These are phyloP conservation scores for Penicillium canescens DNA, from an alignment of 495 filamentous ascomycete species.

Conservation along the genomic window DNA sequence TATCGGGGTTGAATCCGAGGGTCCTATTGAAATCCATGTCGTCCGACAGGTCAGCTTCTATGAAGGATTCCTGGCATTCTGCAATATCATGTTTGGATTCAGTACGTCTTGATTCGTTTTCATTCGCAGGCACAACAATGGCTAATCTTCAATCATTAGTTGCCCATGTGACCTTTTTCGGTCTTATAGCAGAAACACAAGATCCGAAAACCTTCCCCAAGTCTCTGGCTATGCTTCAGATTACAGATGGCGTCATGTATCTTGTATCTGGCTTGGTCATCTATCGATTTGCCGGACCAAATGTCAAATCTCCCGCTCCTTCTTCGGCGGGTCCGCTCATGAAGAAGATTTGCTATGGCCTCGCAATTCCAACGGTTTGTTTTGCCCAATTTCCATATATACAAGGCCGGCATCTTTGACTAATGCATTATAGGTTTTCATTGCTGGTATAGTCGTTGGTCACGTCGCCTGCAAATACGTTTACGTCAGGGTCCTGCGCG, in stretches of 20 bases:
- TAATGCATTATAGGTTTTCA: slow-evolving; percentile 40
- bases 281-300: slow-evolving; percentile 67
- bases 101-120: slow-evolving; percentile 7
- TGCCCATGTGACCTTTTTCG: slow-evolving; percentile 68
- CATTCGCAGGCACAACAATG: neutral
- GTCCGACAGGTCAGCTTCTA: slow-evolving; percentile 13
- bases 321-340: slow-evolving; percentile 59
- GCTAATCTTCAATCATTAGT: slow-evolving; percentile 16
- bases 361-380: slow-evolving; percentile 65
- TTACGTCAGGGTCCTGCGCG: slow-evolving; percentile 57
- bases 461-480: slow-evolving; percentile 59
- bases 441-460: slow-evolving; percentile 69
- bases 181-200: slow-evolving; percentile 72
- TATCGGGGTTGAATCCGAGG: slow-evolving; percentile 46
- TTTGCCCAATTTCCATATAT: neutral
- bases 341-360: slow-evolving; percentile 72
- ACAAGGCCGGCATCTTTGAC: neutral
- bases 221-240: slow-evolving; percentile 59
- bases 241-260: slow-evolving; percentile 64
- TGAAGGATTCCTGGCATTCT: slow-evolving; percentile 57
- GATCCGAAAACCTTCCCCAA: slow-evolving; percentile 62
- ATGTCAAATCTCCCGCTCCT: slow-evolving; percentile 67
- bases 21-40: slow-evolving; percentile 10
- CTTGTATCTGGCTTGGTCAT: slow-evolving; percentile 63
- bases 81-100: slow-evolving; percentile 73